Evolutionary conservation across 1,284 basidiomycete species (phyloP).

Genomic region (Cutaneotrichosporon curvatum): DNA sequence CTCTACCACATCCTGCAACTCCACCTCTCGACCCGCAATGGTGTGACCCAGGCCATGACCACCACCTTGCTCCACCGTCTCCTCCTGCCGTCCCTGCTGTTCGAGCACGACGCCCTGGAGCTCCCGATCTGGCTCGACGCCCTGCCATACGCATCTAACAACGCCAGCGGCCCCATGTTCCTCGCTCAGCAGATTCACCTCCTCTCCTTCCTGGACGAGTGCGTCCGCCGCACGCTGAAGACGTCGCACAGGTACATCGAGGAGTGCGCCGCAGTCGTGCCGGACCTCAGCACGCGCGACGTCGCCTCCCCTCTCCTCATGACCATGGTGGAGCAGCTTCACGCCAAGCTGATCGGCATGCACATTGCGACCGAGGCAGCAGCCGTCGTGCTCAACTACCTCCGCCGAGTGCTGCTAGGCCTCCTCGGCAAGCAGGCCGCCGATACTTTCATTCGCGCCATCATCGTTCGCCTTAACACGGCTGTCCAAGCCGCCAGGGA

Average conservation of each 20-base stretch:
- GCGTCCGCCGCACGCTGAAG: conserved; percentile 72
- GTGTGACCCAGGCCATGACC: conserved; percentile 55
- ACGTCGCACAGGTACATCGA: conserved; percentile 85
- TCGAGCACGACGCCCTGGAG: conserved; percentile 71
- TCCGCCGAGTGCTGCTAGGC: conserved; percentile 56
- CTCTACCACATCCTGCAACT: conserved; percentile 63
- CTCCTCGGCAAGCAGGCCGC: conserved; percentile 55
- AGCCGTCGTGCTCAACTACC: conserved; percentile 57
- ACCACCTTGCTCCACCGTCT: conserved; percentile 56
- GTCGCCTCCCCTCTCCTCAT: conserved; percentile 65
- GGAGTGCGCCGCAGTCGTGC: conserved; percentile 48
- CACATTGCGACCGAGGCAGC: conserved; percentile 58
- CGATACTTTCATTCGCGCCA: conserved; percentile 31
- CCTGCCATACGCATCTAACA: conserved; percentile 45
- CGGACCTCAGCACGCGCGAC: conserved; percentile 19
- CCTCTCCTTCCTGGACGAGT: conserved; percentile 75
- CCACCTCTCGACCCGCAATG: conserved; percentile 52
- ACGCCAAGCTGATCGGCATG: conserved; percentile 55
- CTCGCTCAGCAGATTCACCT: conserved; percentile 58
- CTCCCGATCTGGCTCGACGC: conserved; percentile 67
- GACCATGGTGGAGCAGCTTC: conserved; percentile 67
- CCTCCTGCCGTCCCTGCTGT: conserved; percentile 64
- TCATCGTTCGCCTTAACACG: conserved; percentile 21
- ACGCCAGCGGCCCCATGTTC: conserved; percentile 50
- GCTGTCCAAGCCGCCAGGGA: conserved; percentile 27